Base-by-base conservation (phyloP, 371 early-diverging fungal genomes). In the Mortierella sp. region DNA sequence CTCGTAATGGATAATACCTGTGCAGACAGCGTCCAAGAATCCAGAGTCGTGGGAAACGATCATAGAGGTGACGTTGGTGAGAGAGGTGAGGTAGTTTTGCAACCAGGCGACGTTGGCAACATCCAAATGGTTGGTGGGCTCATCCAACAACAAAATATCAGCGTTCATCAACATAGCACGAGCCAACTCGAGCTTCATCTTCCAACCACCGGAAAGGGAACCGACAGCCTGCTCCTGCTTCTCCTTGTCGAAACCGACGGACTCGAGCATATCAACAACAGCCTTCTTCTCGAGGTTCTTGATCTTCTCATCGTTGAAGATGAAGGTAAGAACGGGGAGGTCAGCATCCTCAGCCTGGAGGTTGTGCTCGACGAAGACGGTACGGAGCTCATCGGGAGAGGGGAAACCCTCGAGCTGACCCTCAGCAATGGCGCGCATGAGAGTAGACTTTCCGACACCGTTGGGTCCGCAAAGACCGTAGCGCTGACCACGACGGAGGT, bases 111-210 rank as follows among this genome's bases (percentile, higher is more conserved):
- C 93, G 84, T 94, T 94, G 58, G 79, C 84, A 45, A 93, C 94
- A 86, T 97, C 96, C 90, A 97, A 91, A 83, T 96, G 96, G 85
- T 96, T 96, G 67, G 97, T 97, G 70, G 96, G 97, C 85, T 97
- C 96, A 77, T 97, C 97, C 72, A 97, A 83, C 63, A 97, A 83
- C 63, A 97, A 84, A 67, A 97, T 92, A 81, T 96, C 95, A 53
- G 96, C 95, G 63, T 94, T 91, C 84, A 89, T 85, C 71, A 95
- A 84, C 92, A 94, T 95, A 53, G 95, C 93, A 83, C 93, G 89
- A 62, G 95, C 94, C 74, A 97, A 90, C 82, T 92, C 95, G 40
- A 96, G 86, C 88, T 95, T 94, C 92, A 94, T 95, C 88, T 95
- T 95, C 94, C 95, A 95, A 65, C 96, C 96, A 86, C 96, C 96